A percentile compares a stretch with the other conserved stretches of the same genome.
Evolutionary conservation across 441 rosid genomes (phyloP).

Genomic region (Populus hybrid): DNA sequence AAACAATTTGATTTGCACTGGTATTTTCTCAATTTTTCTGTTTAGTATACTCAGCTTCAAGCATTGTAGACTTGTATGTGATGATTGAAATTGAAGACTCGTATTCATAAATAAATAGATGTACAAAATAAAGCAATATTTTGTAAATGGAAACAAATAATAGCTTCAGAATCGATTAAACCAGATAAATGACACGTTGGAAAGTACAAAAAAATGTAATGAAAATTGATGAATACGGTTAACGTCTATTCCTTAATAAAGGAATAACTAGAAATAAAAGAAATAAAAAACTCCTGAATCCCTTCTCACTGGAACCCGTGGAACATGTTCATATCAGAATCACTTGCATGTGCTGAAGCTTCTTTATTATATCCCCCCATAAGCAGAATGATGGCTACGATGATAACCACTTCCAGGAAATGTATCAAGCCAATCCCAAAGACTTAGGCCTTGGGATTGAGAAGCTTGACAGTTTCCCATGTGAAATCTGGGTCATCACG

Average conservation of each 20-base stretch:
- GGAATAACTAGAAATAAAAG: neutral
- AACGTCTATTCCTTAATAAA: neutral
- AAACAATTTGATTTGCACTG: neutral
- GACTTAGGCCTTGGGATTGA: constrained; percentile 57
- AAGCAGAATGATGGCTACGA: constrained; percentile 22
- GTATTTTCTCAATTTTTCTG: neutral
- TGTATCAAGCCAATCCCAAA: constrained; percentile 6
- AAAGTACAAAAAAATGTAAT: neutral
- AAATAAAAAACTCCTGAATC: constrained; percentile 8
- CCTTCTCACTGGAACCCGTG: neutral
- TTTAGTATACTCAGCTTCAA: neutral
- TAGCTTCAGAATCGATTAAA: neutral
- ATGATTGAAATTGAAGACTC: neutral
- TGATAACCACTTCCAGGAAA: constrained; percentile 30
- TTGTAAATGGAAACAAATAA: neutral
- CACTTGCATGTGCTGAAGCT: constrained; percentile 25
- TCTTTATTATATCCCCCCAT: constrained; percentile 24
- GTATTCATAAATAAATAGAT: too few relatives aligned
- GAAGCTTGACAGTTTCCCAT: constrained; percentile 71
- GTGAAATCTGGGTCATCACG: constrained; percentile 79
- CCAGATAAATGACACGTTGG: constrained; percentile 1
- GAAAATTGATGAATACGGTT: constrained; percentile 9
- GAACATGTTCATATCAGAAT: neutral
- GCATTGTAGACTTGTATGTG: neutral
- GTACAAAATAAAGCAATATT: too few relatives aligned